Evolutionary conservation across 176 grass and related monocot species (phyloP), one percentile per base, ranked within the genome.

Genomic region (Cenchrus fungigraminus): DNA sequence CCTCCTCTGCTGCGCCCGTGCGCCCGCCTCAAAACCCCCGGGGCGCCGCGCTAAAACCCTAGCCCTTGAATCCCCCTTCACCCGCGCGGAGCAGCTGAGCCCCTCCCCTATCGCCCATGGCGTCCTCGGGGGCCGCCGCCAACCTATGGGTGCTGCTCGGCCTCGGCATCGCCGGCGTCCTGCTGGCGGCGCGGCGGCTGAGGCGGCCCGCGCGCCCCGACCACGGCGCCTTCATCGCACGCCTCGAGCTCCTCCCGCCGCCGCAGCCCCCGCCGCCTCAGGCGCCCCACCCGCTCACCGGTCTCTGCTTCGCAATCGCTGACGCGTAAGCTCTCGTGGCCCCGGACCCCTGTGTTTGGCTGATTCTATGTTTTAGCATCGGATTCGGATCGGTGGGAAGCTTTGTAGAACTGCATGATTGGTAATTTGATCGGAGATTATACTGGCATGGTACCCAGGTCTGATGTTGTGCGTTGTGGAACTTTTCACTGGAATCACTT

Each of bases 71-170:
- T 74, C 56, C 12, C 14, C 54, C 45, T 3, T 44, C 25, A 16
- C 34, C 32, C 68, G 43, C 54, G 25, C 56, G 19, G 79, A 68
- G 81, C 15, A 13, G 1, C 16, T 34, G 73, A 40, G 47, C 25
- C 55, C 62, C 55, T 8, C 32, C 16, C 3, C 32, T 40, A 7
- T 32, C 8, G 45, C 47, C 19, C 82, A 93, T 95, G 89, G 82
- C 92, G 50, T 91, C 87, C 20, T 92, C 97, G 14, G 76, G 89
- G 78, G 80, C 84, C 47, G 86, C 81, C 31, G 58, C 91, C 25
- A 99, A 99, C 86, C 87, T 99, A 43, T 93, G 86, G 90, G 97
- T 99, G 60, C 94, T 99, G 47, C 88, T 99, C 15, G 97, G 97
- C 13, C 86, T 99, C 31, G 88, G 97, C 75, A 81, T 99, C 60